Evolutionary conservation across 345 rosid genomes (phyloP).

Genomic region (Lepidium africanum): DNA sequence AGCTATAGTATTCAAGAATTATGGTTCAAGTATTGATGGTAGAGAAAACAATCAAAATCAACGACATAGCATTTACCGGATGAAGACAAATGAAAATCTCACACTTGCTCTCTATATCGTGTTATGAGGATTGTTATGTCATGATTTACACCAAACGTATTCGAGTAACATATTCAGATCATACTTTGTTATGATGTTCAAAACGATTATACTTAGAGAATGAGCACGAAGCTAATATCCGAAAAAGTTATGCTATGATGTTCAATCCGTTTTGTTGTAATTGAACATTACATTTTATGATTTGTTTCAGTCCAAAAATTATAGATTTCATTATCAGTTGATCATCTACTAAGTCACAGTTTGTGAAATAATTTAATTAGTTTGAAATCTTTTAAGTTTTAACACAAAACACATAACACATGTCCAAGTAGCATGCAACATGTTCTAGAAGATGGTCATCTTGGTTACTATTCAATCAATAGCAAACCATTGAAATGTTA

Average conservation of each 20-base stretch:
- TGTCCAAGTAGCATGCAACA: background rate
- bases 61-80: background rate
- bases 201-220: background rate
- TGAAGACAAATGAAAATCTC: background rate
- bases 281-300: too few relatives aligned
- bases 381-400: background rate
- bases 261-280: too few relatives aligned
- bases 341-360: background rate
- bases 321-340: background rate
- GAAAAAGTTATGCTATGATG: too few relatives aligned
- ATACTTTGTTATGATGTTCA: background rate
- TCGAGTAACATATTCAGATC: background rate
- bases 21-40: background rate
- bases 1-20: background rate
- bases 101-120: background rate
- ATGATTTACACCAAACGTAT: background rate
- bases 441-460: conserved; percentile 17
- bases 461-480: background rate
- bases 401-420: background rate
- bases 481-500: background rate
- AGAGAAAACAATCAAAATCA: background rate
- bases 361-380: background rate
- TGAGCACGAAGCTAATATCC: too few relatives aligned
- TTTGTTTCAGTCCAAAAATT: background rate
- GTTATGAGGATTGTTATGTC: background rate